Conservation (phyloP, 345 rosid genomes). For the Acer negundo region DNA sequence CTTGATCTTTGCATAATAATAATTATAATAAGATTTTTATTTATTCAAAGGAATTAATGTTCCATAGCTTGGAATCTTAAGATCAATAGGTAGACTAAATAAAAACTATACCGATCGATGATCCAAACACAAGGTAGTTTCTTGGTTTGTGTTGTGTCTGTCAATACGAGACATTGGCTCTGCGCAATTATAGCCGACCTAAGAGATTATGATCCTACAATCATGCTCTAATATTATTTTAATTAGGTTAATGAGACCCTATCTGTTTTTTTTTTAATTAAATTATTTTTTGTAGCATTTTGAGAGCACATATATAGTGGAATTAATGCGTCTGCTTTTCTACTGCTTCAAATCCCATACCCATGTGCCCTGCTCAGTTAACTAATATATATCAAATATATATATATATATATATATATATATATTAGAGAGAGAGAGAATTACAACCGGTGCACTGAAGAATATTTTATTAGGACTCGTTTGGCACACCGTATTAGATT, state of each 20-base stretch:
- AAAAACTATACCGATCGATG: not conserved
- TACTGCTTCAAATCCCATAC: constrained; percentile 6
- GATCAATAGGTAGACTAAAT: not conserved
- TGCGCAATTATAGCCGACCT: constrained; percentile 75
- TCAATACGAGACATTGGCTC: constrained; percentile 49
- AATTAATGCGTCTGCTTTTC: constrained; percentile 25
- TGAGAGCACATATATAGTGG: constrained; percentile 16
- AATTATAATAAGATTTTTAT: not conserved
- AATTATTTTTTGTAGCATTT: constrained; percentile 6
- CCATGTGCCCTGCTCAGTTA: constrained; percentile 44
- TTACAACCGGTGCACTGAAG: too few species aligned
- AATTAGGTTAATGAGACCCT: constrained; percentile 15
- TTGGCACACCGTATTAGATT: too few species aligned
- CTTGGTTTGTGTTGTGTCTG: constrained; percentile 58
- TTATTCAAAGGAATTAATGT: constrained; percentile 40
- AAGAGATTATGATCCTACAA: constrained; percentile 61
- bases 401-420: not conserved
- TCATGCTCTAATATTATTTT: constrained; percentile 40
- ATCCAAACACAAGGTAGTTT: constrained; percentile 23
- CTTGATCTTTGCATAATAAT: not conserved
- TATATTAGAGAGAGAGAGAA: too few species aligned
- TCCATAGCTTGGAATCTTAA: constrained; percentile 37
- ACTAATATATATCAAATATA: constrained; percentile 12
- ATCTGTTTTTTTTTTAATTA: not conserved
- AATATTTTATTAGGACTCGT: too few species aligned